Conservation (phyloP, 176 grass and related monocot genomes). For the Lolium multiflorum region DNA sequence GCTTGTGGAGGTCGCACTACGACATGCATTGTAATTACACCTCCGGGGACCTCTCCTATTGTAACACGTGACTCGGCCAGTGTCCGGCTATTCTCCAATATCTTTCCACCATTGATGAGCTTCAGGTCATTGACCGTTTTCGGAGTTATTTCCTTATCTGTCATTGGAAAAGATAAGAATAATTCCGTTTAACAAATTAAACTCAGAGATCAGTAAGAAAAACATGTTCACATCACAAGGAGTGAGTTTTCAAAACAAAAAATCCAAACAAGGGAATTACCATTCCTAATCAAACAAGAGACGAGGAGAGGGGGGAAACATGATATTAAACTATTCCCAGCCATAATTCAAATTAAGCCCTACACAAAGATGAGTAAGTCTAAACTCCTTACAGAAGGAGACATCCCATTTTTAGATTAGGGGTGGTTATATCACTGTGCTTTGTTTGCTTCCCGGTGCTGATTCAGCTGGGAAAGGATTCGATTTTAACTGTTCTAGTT, state of each 20-base stretch:
- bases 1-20: slow-evolving; percentile 80
- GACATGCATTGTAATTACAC: slow-evolving; percentile 97
- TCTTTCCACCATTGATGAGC: slow-evolving; percentile 93
- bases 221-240: background rate
- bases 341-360: slow-evolving; percentile 16
- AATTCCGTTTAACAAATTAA: slow-evolving; percentile 25
- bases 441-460: background rate
- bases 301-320: background rate
- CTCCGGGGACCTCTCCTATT: slow-evolving; percentile 81
- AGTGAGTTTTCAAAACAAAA: background rate
- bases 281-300: slow-evolving; percentile 7
- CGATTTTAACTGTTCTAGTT: slow-evolving; percentile 24
- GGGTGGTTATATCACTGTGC: background rate
- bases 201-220: slow-evolving; percentile 22
- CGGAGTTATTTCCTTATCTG: slow-evolving; percentile 76
- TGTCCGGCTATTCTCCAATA: slow-evolving; percentile 87
- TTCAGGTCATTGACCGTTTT: slow-evolving; percentile 89
- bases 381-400: background rate
- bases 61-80: slow-evolving; percentile 78
- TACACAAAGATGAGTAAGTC: background rate
- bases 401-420: background rate
- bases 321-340: background rate
- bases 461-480: slow-evolving; percentile 35
- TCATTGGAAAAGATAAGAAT: slow-evolving; percentile 41
- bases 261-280: slow-evolving; percentile 6